A percentile compares a stretch with the other conserved stretches of the same genome.
phyloP scores from a whole-genome alignment of 306 rosid species.

The cucumber (Cucumis sativus) region DNA sequence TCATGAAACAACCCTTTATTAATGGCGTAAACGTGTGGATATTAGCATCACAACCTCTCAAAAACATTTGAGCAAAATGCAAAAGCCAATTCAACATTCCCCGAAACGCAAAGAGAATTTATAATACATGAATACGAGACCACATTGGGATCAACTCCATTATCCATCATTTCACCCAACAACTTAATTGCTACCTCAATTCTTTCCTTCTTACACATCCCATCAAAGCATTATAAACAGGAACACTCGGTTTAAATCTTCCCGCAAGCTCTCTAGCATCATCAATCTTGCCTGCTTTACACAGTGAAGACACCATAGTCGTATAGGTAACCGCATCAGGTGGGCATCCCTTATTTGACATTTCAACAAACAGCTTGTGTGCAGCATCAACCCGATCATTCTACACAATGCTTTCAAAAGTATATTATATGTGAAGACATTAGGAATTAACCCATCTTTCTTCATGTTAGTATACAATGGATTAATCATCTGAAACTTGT shows the following conservation, averaged over 20 bases:
- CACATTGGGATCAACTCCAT: slow-evolving; percentile 56
- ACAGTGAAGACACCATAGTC: slow-evolving; percentile 46
- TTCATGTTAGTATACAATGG: slow-evolving; percentile 69
- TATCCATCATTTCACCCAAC: slow-evolving; percentile 49
- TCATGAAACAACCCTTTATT: slow-evolving; percentile 47
- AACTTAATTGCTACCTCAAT: slow-evolving; percentile 43
- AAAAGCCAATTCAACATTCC: slow-evolving; percentile 40
- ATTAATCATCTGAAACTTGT: slow-evolving; percentile 50
- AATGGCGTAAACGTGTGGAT: slow-evolving; percentile 59
- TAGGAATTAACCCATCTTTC: slow-evolving; percentile 68
- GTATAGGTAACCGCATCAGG: slow-evolving; percentile 74
- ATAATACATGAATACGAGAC: slow-evolving; percentile 52
- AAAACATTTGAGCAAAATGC: slow-evolving; percentile 53
- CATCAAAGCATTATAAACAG: slow-evolving; percentile 77
- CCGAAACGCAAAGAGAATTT: slow-evolving; percentile 44
- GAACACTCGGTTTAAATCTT: slow-evolving; percentile 33
- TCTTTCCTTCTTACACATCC: slow-evolving; percentile 46
- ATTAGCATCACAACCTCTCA: slow-evolving; percentile 69
- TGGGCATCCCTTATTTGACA: slow-evolving; percentile 61
- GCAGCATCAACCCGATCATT: slow-evolving; percentile 70
- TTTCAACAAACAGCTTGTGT: slow-evolving; percentile 63
- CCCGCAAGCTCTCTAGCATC: slow-evolving; percentile 48
- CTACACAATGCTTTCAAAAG: slow-evolving; percentile 66
- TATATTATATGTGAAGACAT: slow-evolving; percentile 68
- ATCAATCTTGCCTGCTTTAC: slow-evolving; percentile 40